Percentiles rank a stretch among this genome's conserved stretches.
Conservation (phyloP, 2,329 filamentous ascomycete species). For the Aspergillus puulaauensis region DNA sequence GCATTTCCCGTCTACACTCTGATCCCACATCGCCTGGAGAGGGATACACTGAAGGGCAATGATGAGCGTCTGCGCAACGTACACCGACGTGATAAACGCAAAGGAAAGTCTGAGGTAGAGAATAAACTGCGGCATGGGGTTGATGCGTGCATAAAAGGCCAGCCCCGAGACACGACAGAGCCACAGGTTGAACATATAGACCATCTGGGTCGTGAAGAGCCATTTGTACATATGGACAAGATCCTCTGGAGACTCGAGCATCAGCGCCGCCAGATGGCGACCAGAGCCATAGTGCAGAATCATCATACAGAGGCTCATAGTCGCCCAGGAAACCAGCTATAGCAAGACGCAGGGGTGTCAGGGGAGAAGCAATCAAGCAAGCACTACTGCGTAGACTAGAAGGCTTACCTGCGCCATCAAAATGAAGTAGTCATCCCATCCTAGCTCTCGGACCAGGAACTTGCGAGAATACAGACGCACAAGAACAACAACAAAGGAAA, state of each 20-base stretch:
- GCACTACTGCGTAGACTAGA: neutral
- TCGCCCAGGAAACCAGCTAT: conserved; percentile 9
- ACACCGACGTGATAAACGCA: conserved; percentile 19
- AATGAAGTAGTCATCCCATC: conserved; percentile 22
- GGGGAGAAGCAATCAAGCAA: neutral
- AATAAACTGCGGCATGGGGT: conserved; percentile 17
- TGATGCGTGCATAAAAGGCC: conserved; percentile 21
- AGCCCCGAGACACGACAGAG: conserved; percentile 21
- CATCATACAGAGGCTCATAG: conserved; percentile 15
- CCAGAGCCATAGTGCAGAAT: conserved; percentile 17
- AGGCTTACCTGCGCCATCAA: conserved; percentile 13
- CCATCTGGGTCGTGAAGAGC: conserved; percentile 19
- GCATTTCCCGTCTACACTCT: conserved; percentile 9
- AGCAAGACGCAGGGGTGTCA: neutral
- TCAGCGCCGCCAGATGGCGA: conserved; percentile 11
- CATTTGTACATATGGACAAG: conserved; percentile 20
- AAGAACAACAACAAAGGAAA: conserved; percentile 13
- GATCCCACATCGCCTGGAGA: conserved; percentile 16
- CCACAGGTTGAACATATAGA: conserved; percentile 20
- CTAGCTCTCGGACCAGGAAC: conserved; percentile 12
- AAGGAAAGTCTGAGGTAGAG: conserved; percentile 10
- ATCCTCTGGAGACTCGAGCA: conserved; percentile 3
- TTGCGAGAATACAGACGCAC: conserved; percentile 12
- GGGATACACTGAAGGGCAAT: conserved; percentile 24
- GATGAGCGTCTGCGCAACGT: conserved; percentile 17